A percentile compares a stretch with the other conserved stretches of the same genome.
Evolutionary conservation across 148 eudicot genomes (phyloP).

Genomic region (Linanthus parryae): DNA sequence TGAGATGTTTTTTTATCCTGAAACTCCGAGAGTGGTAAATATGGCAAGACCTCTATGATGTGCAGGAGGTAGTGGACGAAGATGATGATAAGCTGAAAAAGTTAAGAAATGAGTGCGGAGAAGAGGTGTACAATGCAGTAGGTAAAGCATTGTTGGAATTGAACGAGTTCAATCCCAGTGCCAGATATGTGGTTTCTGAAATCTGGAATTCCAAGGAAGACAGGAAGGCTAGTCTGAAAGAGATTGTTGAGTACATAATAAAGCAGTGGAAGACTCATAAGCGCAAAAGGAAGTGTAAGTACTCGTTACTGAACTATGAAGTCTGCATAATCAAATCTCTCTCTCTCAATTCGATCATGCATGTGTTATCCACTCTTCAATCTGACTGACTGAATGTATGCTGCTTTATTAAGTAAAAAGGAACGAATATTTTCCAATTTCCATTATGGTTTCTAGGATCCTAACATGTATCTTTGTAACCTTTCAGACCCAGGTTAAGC

Average conservation of each 20-base stretch:
- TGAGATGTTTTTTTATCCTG: too few species aligned
- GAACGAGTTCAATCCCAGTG: slow-evolving; percentile 43
- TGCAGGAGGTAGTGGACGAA: slow-evolving; percentile 33
- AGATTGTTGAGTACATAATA: slow-evolving; percentile 26
- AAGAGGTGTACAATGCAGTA: slow-evolving; percentile 26
- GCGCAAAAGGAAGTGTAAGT: slow-evolving; percentile 28
- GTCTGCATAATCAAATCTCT: too few species aligned
- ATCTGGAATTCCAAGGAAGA: slow-evolving; percentile 36
- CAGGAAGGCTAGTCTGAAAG: slow-evolving; percentile 33
- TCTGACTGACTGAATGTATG: too few species aligned
- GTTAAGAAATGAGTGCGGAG: slow-evolving; percentile 26
- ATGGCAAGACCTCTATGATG: neutral
- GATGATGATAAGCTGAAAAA: slow-evolving; percentile 29
- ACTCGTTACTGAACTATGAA: too few species aligned
- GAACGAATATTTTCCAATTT: too few species aligned
- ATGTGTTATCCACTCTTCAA: too few species aligned
- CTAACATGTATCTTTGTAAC: too few species aligned
- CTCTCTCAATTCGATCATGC: too few species aligned
- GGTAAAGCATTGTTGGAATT: slow-evolving; percentile 29
- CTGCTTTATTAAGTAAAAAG: too few species aligned
- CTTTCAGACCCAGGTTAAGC: too few species aligned
- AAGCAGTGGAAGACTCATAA: slow-evolving; percentile 24
- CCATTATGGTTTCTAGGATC: too few species aligned
- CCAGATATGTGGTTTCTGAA: slow-evolving; percentile 37
- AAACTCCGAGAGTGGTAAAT: too few species aligned